These are phyloP conservation scores for Leccinum disarticulatum DNA, from an alignment of 768 basidiomycete species.

Conservation along the genomic window DNA sequence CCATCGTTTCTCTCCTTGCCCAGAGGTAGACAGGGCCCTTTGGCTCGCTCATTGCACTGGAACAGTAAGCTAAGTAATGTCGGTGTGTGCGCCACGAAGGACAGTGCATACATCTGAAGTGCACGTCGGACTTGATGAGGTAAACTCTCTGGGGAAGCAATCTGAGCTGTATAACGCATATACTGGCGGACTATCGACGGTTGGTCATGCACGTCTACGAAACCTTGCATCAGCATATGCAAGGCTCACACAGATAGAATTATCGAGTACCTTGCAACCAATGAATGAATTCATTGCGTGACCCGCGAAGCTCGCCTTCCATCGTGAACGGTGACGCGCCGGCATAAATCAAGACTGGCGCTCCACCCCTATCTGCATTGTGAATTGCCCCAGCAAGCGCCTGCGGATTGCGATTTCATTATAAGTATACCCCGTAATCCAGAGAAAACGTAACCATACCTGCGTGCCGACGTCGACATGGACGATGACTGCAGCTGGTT, in stretches of 20 bases:
- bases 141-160: constrained; percentile 52
- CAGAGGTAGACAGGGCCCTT: constrained; percentile 75
- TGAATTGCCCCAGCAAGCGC: constrained; percentile 71
- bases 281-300: constrained; percentile 73
- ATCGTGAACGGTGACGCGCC: constrained; percentile 64
- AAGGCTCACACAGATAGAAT: background rate
- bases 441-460: constrained; percentile 31
- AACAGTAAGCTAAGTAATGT: constrained; percentile 1
- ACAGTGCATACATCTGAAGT: constrained; percentile 54
- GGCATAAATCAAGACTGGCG: constrained; percentile 69
- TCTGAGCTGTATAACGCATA: constrained; percentile 65
- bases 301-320: constrained; percentile 57
- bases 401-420: constrained; percentile 31
- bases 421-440: background rate
- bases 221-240: background rate
- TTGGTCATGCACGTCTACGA: constrained; percentile 68
- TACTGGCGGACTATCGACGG: constrained; percentile 70
- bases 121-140: constrained; percentile 54
- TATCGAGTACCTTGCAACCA: constrained; percentile 59
- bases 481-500: constrained; percentile 69
- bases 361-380: constrained; percentile 61
- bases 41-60: constrained; percentile 66
- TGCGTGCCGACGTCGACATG: constrained; percentile 75
- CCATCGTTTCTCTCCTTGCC: constrained; percentile 70
- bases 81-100: background rate